Evolutionary conservation across 139 green algal genomes (phyloP), one percentile per base, ranked within the genome.

Genomic region (Volvox reticuliferus): DNA sequence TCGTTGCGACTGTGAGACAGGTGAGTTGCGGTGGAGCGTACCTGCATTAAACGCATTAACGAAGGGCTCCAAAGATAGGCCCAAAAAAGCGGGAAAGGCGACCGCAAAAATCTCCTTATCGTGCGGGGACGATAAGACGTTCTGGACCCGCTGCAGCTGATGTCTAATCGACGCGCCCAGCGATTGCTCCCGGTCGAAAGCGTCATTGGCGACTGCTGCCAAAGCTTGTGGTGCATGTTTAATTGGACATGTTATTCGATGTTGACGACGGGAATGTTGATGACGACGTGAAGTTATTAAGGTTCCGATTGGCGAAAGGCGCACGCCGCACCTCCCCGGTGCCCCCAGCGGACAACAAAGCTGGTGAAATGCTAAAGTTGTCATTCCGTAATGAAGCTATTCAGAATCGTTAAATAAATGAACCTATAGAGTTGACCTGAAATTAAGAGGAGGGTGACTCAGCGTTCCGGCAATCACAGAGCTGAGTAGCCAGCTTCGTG

Each of bases 41-140:
- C 94, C 93, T 81, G 92, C 93, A 83, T 95, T 95, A 36, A 96
- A 88, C 0, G 94, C 88, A 1, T 88, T 93, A 79, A 97, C 94
- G 1, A 93, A 30, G 0, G 95, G 95, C 63, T 97, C 95, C 61
- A 97, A 82, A 62, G 94, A 77, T 73, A 96, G 94, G 0, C 92
- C 73, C 6, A 87, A 44, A 65, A 96, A 84, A 18, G 95, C 95
- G 19, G 95, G 95, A 0, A 95, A 24, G 1, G 95, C 93, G 50
- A 97, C 86, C 1, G 76, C 24, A 0, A 86, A 35, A 62, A 97
- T 95, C n/a, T 96, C 94, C 26, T 69, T 81, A 76, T 97, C 95
- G 37, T 96, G 94, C 3, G 71, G 44, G 0, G 84, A 89, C 1
- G 19, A 33, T 12, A 81, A 35, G 55, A 16, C n/a, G 24, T 69